Percentiles rank a stretch among this genome's conserved stretches.
Evolutionary conservation across 331 rosid species (phyloP).

Genomic region (Quercus phellos): DNA sequence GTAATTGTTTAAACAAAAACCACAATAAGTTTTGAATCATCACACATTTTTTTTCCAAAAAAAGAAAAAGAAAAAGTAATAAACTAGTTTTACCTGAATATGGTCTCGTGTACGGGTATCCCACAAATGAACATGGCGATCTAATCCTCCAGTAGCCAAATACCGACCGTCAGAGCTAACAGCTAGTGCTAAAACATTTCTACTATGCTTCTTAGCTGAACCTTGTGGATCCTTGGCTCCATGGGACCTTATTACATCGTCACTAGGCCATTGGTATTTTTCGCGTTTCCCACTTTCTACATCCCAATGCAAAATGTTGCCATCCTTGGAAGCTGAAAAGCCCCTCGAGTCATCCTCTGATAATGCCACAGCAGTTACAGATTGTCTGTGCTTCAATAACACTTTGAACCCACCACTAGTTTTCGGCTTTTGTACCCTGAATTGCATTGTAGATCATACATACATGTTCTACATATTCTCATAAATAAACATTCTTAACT

Average conservation of each 20-base stretch:
- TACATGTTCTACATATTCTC: too few relatives aligned
- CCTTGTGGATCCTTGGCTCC: constrained; percentile 80
- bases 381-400: constrained; percentile 69
- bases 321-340: constrained; percentile 92
- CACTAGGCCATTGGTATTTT: constrained; percentile 73
- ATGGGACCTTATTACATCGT: constrained; percentile 58
- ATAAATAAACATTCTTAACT: too few relatives aligned
- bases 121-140: constrained; percentile 94
- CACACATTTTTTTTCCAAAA: constrained; percentile 8
- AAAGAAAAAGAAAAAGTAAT: neutral
- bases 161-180: constrained; percentile 87
- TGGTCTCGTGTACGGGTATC: constrained; percentile 83
- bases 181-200: constrained; percentile 59
- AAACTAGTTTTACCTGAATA: constrained; percentile 55
- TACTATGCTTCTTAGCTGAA: constrained; percentile 67
- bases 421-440: constrained; percentile 59
- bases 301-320: constrained; percentile 81
- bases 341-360: constrained; percentile 80
- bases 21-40: neutral
- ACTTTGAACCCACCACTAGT: constrained; percentile 48
- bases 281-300: constrained; percentile 73
- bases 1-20: neutral
- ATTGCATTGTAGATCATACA: neutral
- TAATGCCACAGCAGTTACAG: constrained; percentile 75
- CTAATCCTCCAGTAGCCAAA: constrained; percentile 85